Conservation (phyloP, 495 filamentous ascomycete species). For the Annulohypoxylon stygium region DNA sequence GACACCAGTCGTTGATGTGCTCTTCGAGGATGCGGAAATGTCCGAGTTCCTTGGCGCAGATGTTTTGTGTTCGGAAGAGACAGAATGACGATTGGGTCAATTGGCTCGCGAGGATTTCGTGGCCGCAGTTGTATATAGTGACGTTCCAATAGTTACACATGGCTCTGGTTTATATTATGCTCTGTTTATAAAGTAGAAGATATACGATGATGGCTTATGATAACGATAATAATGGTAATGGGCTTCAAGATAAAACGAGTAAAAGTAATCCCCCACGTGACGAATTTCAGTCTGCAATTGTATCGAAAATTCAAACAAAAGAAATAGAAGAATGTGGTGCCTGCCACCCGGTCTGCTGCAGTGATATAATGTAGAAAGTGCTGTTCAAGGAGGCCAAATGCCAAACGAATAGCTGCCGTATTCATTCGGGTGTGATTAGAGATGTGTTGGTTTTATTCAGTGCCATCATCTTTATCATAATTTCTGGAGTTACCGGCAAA, state of each 20-base stretch:
- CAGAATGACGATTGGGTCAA: conserved; percentile 10
- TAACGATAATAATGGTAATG: background rate
- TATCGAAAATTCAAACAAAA: background rate
- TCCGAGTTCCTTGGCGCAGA: conserved; percentile 28
- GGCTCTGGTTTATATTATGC: background rate
- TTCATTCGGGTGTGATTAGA: background rate
- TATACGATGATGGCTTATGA: background rate
- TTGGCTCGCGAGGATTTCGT: background rate
- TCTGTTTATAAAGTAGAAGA: background rate
- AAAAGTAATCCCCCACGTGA: background rate
- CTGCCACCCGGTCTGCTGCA: conserved; percentile 34
- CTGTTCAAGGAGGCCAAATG: conserved; percentile 9
- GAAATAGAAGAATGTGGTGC: conserved; percentile 19
- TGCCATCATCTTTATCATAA: conserved; percentile 5
- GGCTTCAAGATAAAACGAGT: background rate
- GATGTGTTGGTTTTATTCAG: background rate
- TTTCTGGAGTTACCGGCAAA: background rate
- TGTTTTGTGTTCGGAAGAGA: background rate
- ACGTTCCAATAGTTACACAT: conserved; percentile 27
- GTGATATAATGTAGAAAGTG: conserved; percentile 9
- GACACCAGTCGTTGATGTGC: conserved; percentile 8
- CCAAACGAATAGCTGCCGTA: background rate
- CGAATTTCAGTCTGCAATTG: background rate
- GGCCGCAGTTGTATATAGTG: conserved; percentile 19
- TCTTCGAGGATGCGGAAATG: conserved; percentile 16